Conservation (phyloP, 129 eudicot genomes). For the Centaurea solstitialis region DNA sequence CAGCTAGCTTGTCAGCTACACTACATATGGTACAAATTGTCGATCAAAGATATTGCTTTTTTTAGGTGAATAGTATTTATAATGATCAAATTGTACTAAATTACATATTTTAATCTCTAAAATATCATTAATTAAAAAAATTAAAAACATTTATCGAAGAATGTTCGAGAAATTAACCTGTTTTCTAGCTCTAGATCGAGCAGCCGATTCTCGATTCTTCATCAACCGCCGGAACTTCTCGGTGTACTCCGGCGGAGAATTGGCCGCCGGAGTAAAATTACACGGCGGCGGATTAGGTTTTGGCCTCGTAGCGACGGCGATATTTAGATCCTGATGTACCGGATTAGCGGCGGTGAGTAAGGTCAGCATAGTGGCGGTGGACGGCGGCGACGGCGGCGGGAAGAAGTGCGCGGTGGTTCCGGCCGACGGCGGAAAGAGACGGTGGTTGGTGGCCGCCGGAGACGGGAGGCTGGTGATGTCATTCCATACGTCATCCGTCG, state of each 20-base stretch:
- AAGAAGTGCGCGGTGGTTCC: slow-evolving; percentile 8
- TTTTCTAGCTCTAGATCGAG: slow-evolving; percentile 59
- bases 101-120: neutral
- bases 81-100: neutral
- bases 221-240: slow-evolving; percentile 48
- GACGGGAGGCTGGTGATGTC: slow-evolving; percentile 29
- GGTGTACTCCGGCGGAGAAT: slow-evolving; percentile 22
- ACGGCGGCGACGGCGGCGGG: slow-evolving; percentile 26
- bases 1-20: too few relatives aligned
- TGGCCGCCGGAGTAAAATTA: neutral
- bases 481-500: slow-evolving; percentile 51
- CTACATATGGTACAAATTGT: too few relatives aligned
- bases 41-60: neutral
- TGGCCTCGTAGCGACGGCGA: neutral
- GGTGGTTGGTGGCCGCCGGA: slow-evolving; percentile 23
- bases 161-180: slow-evolving; percentile 27
- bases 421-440: slow-evolving; percentile 26
- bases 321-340: neutral
- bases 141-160: neutral
- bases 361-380: slow-evolving; percentile 28
- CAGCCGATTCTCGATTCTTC: slow-evolving; percentile 63
- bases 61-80: neutral
- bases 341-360: slow-evolving; percentile 19
- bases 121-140: neutral
- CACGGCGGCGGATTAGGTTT: neutral